Percentiles rank a stretch among this genome's conserved stretches.
Conservation (phyloP, 2,329 filamentous ascomycete species). For the Daldinia sp. region DNA sequence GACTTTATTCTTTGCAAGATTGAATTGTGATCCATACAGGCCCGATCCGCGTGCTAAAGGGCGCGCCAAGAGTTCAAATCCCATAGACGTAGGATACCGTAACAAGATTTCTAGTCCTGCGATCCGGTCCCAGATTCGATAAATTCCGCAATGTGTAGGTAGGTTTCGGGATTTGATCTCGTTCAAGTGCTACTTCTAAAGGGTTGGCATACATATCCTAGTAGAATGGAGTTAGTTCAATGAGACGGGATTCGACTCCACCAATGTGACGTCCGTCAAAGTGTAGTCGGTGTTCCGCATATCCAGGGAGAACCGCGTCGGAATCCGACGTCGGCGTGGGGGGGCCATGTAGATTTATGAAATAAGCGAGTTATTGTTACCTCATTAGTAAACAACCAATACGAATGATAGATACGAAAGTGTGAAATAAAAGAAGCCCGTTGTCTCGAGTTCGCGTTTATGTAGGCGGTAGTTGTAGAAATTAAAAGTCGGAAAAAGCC, state of each 20-base stretch:
- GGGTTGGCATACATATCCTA: background rate
- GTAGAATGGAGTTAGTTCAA: constrained; percentile 9
- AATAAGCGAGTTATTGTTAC: background rate
- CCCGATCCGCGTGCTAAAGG: background rate
- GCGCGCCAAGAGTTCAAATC: background rate
- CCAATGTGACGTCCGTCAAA: constrained; percentile 10
- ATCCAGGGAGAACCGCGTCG: constrained; percentile 1
- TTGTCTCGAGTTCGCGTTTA: too few species aligned
- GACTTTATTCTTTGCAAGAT: background rate
- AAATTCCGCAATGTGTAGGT: background rate
- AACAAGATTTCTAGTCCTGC: background rate
- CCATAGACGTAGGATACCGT: background rate
- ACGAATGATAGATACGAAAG: background rate
- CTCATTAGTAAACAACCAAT: background rate
- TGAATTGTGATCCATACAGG: background rate
- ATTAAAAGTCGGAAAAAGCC: background rate
- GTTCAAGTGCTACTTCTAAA: background rate
- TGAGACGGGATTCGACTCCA: constrained; percentile 1
- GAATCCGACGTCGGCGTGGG: constrained; percentile 33
- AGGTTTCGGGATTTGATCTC: background rate
- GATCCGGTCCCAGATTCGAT: background rate
- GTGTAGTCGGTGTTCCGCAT: constrained; percentile 10
- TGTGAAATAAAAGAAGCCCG: background rate
- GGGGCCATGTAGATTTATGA: constrained; percentile 8
- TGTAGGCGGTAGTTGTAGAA: background rate